These are phyloP conservation scores for Candida saitoana DNA, from an alignment of 805 yeast species.

Conservation along the genomic window DNA sequence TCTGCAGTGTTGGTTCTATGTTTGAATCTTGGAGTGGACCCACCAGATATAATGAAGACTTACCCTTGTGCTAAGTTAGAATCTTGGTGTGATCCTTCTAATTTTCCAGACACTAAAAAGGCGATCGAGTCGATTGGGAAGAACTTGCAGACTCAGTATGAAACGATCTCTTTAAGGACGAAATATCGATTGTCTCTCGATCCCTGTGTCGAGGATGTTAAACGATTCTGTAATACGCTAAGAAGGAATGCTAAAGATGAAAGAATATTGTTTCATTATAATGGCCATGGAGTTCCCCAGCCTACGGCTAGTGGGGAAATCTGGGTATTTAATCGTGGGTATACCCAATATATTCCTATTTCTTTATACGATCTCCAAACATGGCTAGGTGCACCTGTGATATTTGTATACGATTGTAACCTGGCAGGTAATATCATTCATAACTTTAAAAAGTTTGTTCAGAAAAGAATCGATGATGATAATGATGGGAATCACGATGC, in stretches of 20 bases:
- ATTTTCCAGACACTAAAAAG: constrained; percentile 78
- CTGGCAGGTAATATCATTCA: constrained; percentile 91
- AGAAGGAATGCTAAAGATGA: constrained; percentile 92
- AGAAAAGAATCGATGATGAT: constrained; percentile 84
- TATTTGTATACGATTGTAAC: constrained; percentile 90
- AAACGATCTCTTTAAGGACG: constrained; percentile 79
- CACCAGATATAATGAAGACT: constrained; percentile 91
- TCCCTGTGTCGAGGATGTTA: constrained; percentile 93
- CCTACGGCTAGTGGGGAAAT: constrained; percentile 96
- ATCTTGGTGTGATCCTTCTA: constrained; percentile 89
- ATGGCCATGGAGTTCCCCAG: constrained; percentile 98
- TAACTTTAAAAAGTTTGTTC: constrained; percentile 85
- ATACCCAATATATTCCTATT: constrained; percentile 95
- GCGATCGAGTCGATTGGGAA: constrained; percentile 91
- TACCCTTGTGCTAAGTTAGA: constrained; percentile 90
- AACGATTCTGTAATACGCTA: constrained; percentile 82
- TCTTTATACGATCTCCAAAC: constrained; percentile 91
- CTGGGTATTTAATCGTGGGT: constrained; percentile 97
- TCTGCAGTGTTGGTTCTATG: constrained; percentile 91
- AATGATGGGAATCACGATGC: constrained; percentile 54
- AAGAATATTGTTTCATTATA: constrained; percentile 87
- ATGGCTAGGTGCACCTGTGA: constrained; percentile 97
- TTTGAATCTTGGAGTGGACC: constrained; percentile 90
- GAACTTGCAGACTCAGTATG: constrained; percentile 81
- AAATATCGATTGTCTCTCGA: constrained; percentile 88